Evolutionary conservation across 1,139 yeast species (phyloP), one percentile per base, ranked within the genome.

Genomic region (Candida dubliniensis): DNA sequence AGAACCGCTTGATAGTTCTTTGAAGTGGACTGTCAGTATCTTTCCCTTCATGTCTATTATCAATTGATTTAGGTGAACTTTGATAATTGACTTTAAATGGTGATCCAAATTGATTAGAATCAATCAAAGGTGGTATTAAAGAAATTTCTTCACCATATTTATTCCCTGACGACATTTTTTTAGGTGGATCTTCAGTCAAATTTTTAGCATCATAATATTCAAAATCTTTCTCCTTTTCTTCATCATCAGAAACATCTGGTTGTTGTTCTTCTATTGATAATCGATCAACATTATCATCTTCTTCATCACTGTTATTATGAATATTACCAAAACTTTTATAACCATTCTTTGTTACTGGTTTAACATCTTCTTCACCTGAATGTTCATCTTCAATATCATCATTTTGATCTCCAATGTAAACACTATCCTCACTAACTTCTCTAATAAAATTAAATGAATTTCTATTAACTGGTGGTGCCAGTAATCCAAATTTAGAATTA

Each of bases 81-180:
- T 43, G 50, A 47, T 63, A 66, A 31, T 53, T 49, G 8, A 65
- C 64, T 35, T 62, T 59, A 44, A 66, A 67, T 4, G 75, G 75
- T 9, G 70, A 64, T 2, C 71, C 75, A 51, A 68, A 67, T 32
- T 43, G 44, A 1, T 49, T 31, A 9, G 46, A 36, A 24, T 48
- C 51, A 13, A 50, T 32, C 26, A 49, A 46, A n/a, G 45, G 44
- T 7, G 54, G 51, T 7, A 49, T 38, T 42, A 46, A 45, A 45
- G 38, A 50, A 55, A 67, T 65, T 54, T 69, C 74, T 44, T 67
- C 64, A 34, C 63, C 69, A 47, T 50, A 63, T 14, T 60, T 49
- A 8, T 54, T 43, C 9, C 43, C 42, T 34, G 57, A 58, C 6
- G 52, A 33, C 15, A 64, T 40, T 44, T 64, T 61, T 4, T 44